phyloP scores from a whole-genome alignment of 139 green algal species.

The Chlorella sp. region DNA sequence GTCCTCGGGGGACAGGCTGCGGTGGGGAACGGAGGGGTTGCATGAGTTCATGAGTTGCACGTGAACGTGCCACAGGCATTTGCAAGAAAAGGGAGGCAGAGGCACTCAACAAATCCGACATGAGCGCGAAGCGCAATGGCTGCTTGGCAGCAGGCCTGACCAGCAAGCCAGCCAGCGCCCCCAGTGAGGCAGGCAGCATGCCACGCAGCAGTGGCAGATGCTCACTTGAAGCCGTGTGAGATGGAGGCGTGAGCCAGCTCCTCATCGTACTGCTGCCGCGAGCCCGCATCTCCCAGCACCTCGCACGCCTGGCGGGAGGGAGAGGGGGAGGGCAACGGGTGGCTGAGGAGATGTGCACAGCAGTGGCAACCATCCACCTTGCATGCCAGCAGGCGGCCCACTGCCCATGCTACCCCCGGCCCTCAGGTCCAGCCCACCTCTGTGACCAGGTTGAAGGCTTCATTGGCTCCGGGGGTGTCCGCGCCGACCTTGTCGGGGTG shows the following conservation, averaged over 20 bases:
- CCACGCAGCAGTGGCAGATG: not conserved
- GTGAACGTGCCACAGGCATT: too few species aligned
- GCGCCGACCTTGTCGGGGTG: conserved; percentile 47
- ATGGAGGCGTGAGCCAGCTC: conserved; percentile 17
- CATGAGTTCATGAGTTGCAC: too few species aligned
- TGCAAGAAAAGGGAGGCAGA: not conserved
- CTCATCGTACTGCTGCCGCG: conserved; percentile 14
- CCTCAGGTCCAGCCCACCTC: conserved; percentile 25
- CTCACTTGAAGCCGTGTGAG: conserved; percentile 16
- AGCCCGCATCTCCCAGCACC: not conserved
- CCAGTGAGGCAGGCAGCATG: too few species aligned
- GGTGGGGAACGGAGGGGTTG: too few species aligned
- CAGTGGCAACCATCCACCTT: too few species aligned
- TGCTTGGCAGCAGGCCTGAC: too few species aligned
- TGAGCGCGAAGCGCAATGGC: too few species aligned
- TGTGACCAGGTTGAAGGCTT: conserved; percentile 38
- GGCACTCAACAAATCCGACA: too few species aligned
- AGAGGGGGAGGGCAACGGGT: not conserved
- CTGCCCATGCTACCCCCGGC: too few species aligned
- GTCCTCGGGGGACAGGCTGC: conserved; percentile 12
- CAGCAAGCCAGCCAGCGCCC: too few species aligned
- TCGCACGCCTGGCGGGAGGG: conserved; percentile 1
- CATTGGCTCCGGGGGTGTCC: conserved; percentile 6
- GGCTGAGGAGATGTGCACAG: too few species aligned
- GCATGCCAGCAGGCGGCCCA: too few species aligned